A percentile compares a stretch with the other conserved stretches of the same genome.
These are phyloP conservation scores for Colletotrichum siamense DNA, from an alignment of 2,329 filamentous ascomycete species.

Conservation along the genomic window DNA sequence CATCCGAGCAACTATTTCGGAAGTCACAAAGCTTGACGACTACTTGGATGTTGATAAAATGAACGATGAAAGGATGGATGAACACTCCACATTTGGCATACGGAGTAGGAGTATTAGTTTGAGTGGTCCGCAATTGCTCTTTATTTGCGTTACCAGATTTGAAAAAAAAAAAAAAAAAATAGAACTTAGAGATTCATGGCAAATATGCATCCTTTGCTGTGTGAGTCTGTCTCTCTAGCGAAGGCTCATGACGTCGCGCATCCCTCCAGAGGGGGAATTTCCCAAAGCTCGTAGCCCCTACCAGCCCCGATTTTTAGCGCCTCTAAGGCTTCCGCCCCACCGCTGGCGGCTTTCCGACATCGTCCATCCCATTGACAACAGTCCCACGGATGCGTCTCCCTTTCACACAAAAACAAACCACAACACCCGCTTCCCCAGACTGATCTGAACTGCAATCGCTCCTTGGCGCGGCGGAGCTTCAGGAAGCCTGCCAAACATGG, in stretches of 20 bases:
- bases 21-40: conserved; percentile 39
- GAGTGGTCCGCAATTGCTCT: neutral
- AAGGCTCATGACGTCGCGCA: neutral
- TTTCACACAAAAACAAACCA: neutral
- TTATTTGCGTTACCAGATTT: too few relatives aligned
- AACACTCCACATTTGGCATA: neutral
- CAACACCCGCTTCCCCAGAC: neutral
- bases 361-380: neutral
- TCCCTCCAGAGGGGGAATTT: neutral
- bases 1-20: conserved; percentile 50
- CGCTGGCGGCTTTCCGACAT: neutral
- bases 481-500: neutral
- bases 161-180: too few relatives aligned
- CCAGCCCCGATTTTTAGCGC: neutral
- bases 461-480: neutral
- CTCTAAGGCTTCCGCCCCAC: neutral
- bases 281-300: neutral
- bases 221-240: neutral
- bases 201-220: neutral
- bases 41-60: conserved; percentile 28
- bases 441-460: neutral
- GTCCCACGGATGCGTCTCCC: conserved; percentile 3
- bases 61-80: conserved; percentile 25
- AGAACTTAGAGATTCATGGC: neutral
- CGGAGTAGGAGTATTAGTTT: neutral